These are phyloP conservation scores for Hypoxylon sp. DNA, from an alignment of 2,329 filamentous ascomycete genomes.

Conservation along the genomic window DNA sequence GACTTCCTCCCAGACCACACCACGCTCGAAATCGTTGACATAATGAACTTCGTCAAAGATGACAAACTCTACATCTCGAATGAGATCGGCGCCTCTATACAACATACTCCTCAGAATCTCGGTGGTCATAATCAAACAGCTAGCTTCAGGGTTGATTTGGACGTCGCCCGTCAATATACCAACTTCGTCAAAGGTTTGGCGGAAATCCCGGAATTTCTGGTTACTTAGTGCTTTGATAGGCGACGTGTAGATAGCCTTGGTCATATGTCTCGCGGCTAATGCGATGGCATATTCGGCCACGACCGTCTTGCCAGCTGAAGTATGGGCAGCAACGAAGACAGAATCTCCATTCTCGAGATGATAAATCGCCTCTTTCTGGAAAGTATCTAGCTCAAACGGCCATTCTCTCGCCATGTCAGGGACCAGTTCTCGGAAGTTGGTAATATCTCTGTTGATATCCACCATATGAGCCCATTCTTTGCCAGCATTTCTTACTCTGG, in stretches of 20 bases:
- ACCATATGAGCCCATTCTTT: slow-evolving; percentile 99
- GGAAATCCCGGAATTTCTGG: slow-evolving; percentile 97
- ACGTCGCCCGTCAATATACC: slow-evolving; percentile 97
- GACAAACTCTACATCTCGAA: slow-evolving; percentile 97
- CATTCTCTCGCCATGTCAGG: slow-evolving; percentile 96
- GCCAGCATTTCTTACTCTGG: slow-evolving; percentile 77
- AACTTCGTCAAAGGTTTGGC: slow-evolving; percentile 90
- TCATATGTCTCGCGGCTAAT: slow-evolving; percentile 97
- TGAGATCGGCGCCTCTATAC: slow-evolving; percentile 93
- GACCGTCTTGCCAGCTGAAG: slow-evolving; percentile 96
- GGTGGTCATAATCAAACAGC: slow-evolving; percentile 99
- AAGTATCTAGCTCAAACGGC: slow-evolving; percentile 97
- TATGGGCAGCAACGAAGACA: slow-evolving; percentile 97
- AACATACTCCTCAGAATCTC: slow-evolving; percentile 99
- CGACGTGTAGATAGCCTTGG: slow-evolving; percentile 98
- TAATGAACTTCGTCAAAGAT: slow-evolving; percentile 99
- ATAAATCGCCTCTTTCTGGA: slow-evolving; percentile 98
- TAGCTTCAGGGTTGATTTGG: slow-evolving; percentile 96
- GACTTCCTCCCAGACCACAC: slow-evolving; percentile 99
- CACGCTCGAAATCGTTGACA: slow-evolving; percentile 94
- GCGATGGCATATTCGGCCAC: slow-evolving; percentile 98
- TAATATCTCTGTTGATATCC: slow-evolving; percentile 89
- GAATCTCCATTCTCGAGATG: slow-evolving; percentile 97
- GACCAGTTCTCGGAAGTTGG: slow-evolving; percentile 93
- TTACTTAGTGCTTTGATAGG: slow-evolving; percentile 99